A percentile compares a stretch with the other conserved stretches of the same genome.
phyloP scores from a whole-genome alignment of 2,329 filamentous ascomycete genomes.

The Colletotrichum lini region DNA sequence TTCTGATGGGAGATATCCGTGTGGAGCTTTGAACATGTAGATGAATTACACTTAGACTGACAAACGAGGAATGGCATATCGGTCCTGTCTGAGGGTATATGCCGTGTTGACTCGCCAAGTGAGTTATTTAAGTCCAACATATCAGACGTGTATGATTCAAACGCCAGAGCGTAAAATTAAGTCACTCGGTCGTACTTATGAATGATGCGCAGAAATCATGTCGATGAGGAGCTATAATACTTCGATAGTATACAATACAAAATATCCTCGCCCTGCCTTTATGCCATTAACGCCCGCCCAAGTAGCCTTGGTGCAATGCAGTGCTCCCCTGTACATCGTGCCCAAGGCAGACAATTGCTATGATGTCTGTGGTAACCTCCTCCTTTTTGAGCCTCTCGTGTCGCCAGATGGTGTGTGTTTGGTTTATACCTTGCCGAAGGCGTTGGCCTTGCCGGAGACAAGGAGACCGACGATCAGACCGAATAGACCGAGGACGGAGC shows the following conservation, averaged over 20 bases:
- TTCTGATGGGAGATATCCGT: slow-evolving; percentile 77
- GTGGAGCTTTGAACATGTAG: slow-evolving; percentile 13
- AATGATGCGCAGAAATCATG: slow-evolving; percentile 29
- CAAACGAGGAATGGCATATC: neutral
- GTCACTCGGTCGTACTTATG: fast-evolving
- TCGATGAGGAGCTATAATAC: slow-evolving; percentile 41
- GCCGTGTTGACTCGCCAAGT: neutral
- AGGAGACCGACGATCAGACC: slow-evolving; percentile 95
- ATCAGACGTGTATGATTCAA: no score
- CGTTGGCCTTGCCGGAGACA: slow-evolving; percentile 84
- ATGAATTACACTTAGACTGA: neutral
- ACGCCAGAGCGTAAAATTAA: neutral
- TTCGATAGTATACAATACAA: slow-evolving; percentile 43
- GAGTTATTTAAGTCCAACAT: neutral
- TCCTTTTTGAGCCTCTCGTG: slow-evolving; percentile 11
- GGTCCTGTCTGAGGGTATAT: neutral
- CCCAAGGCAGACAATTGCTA: slow-evolving; percentile 32
- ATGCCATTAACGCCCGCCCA: slow-evolving; percentile 44
- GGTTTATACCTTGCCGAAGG: slow-evolving; percentile 69
- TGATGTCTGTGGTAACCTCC: slow-evolving; percentile 24
- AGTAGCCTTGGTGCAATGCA: slow-evolving; percentile 44
- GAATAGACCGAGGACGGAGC: slow-evolving; percentile 95
- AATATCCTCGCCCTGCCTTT: slow-evolving; percentile 43
- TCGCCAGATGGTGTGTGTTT: slow-evolving; percentile 1
- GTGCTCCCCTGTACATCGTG: slow-evolving; percentile 39